Evolutionary conservation across 2,329 filamentous ascomycete genomes (phyloP), one percentile per base, ranked within the genome.

Genomic region (Endoconidiophora laricicola): DNA sequence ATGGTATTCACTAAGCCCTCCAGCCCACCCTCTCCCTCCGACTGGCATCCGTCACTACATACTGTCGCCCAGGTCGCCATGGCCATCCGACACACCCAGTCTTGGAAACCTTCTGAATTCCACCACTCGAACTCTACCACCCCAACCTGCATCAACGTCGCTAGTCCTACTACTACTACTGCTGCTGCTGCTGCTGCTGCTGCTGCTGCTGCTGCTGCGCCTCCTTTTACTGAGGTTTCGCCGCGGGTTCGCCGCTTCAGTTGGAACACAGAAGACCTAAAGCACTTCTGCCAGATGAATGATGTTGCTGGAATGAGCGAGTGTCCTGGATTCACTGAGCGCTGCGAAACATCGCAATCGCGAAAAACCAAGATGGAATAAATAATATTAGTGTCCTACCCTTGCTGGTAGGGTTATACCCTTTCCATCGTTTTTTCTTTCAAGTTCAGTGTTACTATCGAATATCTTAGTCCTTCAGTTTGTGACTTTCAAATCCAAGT

Each of bases 191-290:
- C 18, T 12, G 6, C 46, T 23, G 6, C n/a, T 24, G n/a, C 37
- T 23, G n/a, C 22, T 10, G 16, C 36, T 20, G 12, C 46, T 24
- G 12, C 39, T 42, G 18, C 44, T 18, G 44, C 24, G n/a, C 26
- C 26, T 29, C 26, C 5, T 6, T 10, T 10, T 3, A 29, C 7
- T 10, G 26, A 29, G 26, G 26, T 5, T 29, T 29, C 26, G 12
- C 39, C 23, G 48, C 61, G 66, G 55, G 26, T 45, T 2, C 65
- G 68, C 7, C 68, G 71, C 44, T 69, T 70, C 59, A 74, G 71
- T 61, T 78, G 69, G 65, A 69, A 64, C 57, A 63, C 65, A 36
- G 69, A 78, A 60, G 73, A 75, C 58, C 66, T 67, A 60, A 74
- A 74, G 60, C 72, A 68, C 54, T 62, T 62, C 49, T 57, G 72